A percentile compares a stretch with the other conserved stretches of the same genome.
Evolutionary conservation across 441 rosid genomes (phyloP).

Genomic region (Gossypium trilobum): DNA sequence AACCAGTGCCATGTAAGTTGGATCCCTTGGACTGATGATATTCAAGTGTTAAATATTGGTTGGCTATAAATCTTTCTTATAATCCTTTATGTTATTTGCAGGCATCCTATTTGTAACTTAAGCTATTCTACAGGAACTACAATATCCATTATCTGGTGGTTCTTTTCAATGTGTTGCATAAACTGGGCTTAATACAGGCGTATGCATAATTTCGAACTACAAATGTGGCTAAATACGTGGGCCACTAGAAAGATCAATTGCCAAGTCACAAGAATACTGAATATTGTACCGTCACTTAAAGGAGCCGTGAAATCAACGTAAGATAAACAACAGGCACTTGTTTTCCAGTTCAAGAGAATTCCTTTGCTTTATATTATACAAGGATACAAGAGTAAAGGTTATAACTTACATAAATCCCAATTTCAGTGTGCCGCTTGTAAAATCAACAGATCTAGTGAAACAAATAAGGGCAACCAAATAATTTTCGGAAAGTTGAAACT

Average conservation of each 20-base stretch:
- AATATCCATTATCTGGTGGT: not conserved
- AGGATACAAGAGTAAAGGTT: not conserved
- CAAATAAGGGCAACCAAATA: not conserved
- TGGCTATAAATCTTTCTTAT: not conserved
- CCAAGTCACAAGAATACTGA: not conserved
- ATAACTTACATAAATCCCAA: not conserved
- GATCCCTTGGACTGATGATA: not conserved
- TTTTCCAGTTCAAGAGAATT: not conserved
- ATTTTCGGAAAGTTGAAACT: not conserved
- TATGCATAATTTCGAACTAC: not conserved
- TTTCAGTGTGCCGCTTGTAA: not conserved
- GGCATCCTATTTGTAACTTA: not conserved
- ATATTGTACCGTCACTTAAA: not conserved
- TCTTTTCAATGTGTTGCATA: not conserved
- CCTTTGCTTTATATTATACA: not conserved
- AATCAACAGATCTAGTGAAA: not conserved
- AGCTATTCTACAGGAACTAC: not conserved
- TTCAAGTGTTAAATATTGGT: constrained; percentile 1
- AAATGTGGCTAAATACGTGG: not conserved
- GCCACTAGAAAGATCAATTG: not conserved
- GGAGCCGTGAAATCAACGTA: not conserved
- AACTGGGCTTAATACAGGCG: not conserved
- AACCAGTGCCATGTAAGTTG: not conserved
- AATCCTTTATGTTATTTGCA: not conserved
- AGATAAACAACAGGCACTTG: not conserved